Evolutionary conservation across 2,329 filamentous ascomycete species (phyloP).

Genomic region (Tetracladium maxilliforme): DNA sequence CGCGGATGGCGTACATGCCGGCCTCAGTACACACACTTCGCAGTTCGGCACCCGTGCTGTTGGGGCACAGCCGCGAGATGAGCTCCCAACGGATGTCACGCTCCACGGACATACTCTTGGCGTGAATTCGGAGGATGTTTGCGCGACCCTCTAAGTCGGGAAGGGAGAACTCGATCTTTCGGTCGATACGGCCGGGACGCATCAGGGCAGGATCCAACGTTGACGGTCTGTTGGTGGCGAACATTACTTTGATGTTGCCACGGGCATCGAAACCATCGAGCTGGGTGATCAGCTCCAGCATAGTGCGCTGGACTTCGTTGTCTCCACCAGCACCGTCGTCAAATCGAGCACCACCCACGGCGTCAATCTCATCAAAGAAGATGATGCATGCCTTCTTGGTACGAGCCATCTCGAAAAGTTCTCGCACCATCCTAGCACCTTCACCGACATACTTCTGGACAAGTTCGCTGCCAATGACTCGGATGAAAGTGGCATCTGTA

Average conservation of each 20-base stretch:
- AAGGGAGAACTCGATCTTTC: constrained; percentile 97
- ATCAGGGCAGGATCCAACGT: constrained; percentile 94
- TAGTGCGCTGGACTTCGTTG: constrained; percentile 95
- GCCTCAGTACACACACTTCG: constrained; percentile 95
- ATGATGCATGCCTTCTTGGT: constrained; percentile 99
- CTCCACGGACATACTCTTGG: constrained; percentile 99
- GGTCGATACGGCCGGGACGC: constrained; percentile 91
- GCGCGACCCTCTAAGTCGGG: constrained; percentile 94
- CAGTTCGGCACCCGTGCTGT: constrained; percentile 90
- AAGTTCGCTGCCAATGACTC: constrained; percentile 93
- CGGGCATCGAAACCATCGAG: constrained; percentile 91
- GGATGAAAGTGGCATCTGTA: constrained; percentile 96
- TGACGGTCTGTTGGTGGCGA: constrained; percentile 90
- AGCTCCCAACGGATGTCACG: constrained; percentile 98
- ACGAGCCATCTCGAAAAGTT: constrained; percentile 97
- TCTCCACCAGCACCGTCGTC: constrained; percentile 94
- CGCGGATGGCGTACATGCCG: constrained; percentile 95
- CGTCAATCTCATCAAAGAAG: constrained; percentile 98
- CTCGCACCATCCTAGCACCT: constrained; percentile 93
- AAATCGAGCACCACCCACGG: constrained; percentile 88
- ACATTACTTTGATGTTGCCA: constrained; percentile 99
- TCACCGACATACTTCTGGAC: constrained; percentile 99
- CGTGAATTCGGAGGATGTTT: constrained; percentile 95
- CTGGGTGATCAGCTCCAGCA: constrained; percentile 95
- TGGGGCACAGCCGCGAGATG: constrained; percentile 91